Percentiles rank a stretch among this genome's conserved stretches.
Conservation (phyloP, 352 stramenopile species). For the Phytophthora meadii region DNA sequence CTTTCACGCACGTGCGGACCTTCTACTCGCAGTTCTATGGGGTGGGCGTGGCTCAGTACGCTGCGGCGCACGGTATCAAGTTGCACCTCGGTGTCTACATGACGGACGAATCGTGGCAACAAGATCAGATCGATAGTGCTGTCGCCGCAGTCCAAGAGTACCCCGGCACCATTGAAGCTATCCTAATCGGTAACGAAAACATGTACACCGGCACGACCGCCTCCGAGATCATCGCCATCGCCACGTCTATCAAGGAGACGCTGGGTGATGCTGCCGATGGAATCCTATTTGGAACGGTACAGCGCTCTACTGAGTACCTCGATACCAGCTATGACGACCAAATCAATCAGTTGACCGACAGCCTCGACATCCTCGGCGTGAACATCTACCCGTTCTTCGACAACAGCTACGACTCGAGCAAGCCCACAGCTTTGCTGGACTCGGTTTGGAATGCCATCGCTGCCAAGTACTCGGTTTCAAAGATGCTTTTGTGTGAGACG, state of each 20-base stretch:
- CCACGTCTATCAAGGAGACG: conserved; percentile 41
- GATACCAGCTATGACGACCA: conserved; percentile 50
- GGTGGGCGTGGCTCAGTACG: conserved; percentile 55
- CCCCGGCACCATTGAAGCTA: conserved; percentile 55
- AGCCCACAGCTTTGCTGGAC: conserved; percentile 53
- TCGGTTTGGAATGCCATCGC: conserved; percentile 55
- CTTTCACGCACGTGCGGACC: conserved; percentile 64
- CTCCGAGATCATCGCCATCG: conserved; percentile 46
- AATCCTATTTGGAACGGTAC: conserved; percentile 68
- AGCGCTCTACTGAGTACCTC: conserved; percentile 71
- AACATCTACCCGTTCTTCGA: conserved; percentile 78
- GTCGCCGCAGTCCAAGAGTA: conserved; percentile 58
- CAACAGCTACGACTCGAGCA: conserved; percentile 52
- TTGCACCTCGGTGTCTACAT: conserved; percentile 70
- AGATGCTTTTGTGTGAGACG: conserved; percentile 66
- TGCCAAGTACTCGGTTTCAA: conserved; percentile 43
- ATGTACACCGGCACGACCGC: conserved; percentile 43
- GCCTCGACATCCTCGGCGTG: conserved; percentile 63
- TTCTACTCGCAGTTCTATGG: conserved; percentile 70
- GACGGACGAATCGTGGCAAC: conserved; percentile 57
- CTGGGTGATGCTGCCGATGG: conserved; percentile 39
- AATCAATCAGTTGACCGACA: conserved; percentile 44
- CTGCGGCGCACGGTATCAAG: conserved; percentile 58
- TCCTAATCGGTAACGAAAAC: conserved; percentile 70
- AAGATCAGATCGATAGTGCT: conserved; percentile 53